phyloP scores from a whole-genome alignment of 2,329 filamentous ascomycete species.

The Drechmeria coniospora region DNA sequence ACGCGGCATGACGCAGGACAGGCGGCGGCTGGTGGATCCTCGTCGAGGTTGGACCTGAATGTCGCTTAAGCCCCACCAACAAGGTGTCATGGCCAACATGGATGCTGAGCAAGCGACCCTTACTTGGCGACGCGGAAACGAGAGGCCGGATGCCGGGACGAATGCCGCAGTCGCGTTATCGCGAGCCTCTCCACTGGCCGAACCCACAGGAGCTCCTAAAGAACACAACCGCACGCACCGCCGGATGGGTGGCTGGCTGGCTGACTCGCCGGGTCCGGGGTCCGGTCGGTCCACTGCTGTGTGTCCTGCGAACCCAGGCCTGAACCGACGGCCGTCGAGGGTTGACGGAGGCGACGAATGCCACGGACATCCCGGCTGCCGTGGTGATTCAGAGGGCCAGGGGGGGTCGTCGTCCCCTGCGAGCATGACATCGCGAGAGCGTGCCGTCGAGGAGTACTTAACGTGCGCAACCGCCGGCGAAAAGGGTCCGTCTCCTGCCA shows the following conservation, averaged over 20 bases:
- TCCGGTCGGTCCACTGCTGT: slow-evolving; percentile 2
- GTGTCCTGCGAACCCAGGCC: no score
- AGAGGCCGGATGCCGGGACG: slow-evolving; percentile 12
- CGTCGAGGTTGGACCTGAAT: no score
- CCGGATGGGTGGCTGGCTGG: slow-evolving; percentile 3
- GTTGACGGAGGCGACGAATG: slow-evolving; percentile 10
- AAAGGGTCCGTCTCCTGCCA: background rate
- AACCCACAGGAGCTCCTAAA: slow-evolving; percentile 7
- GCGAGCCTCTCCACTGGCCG: slow-evolving; percentile 9
- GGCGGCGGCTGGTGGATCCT: no score
- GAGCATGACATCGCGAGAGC: no score
- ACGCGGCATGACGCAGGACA: no score
- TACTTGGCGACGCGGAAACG: slow-evolving; percentile 13
- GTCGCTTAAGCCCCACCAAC: no score
- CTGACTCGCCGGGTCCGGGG: slow-evolving; percentile 2
- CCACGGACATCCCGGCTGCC: no score
- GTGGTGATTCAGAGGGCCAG: background rate
- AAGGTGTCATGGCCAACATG: no score
- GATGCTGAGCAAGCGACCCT: no score
- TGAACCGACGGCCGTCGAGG: slow-evolving; percentile 5
- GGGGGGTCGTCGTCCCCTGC: no score
- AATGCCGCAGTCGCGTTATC: slow-evolving; percentile 16
- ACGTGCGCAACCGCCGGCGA: no score
- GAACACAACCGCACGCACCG: slow-evolving; percentile 1
- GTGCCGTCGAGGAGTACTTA: no score